A percentile compares a stretch with the other conserved stretches of the same genome.
These are phyloP conservation scores for Heimioporus sp. DNA, from an alignment of 768 basidiomycete genomes.

Conservation along the genomic window DNA sequence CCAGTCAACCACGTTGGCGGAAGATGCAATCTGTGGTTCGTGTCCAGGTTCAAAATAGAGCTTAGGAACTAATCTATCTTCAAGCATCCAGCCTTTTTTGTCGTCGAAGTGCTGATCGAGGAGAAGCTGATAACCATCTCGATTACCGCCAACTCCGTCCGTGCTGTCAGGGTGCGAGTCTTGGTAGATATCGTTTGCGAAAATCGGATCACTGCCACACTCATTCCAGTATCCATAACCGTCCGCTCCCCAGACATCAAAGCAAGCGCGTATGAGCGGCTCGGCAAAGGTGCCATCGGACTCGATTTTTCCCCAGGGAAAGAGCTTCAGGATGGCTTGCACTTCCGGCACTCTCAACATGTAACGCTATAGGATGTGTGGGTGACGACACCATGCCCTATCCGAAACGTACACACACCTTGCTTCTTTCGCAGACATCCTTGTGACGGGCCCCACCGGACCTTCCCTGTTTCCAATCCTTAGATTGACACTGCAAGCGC, in stretches of 20 bases:
- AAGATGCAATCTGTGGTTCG: conserved; percentile 27
- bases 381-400: not conserved
- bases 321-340: conserved; percentile 35
- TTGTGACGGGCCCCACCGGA: conserved; percentile 32
- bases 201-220: conserved; percentile 32
- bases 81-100: conserved; percentile 33
- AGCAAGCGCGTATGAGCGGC: conserved; percentile 34
- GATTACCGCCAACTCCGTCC: conserved; percentile 20
- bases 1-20: conserved; percentile 37
- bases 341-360: conserved; percentile 36
- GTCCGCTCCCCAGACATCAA: conserved; percentile 37
- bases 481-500: conserved; percentile 31
- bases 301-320: conserved; percentile 46
- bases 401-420: conserved; percentile 17
- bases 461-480: conserved; percentile 35
- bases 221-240: conserved; percentile 43
- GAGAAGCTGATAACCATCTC: conserved; percentile 34
- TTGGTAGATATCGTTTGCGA: conserved; percentile 11
- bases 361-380: conserved; percentile 27
- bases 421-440: conserved; percentile 31
- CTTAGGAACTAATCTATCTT: conserved; percentile 29
- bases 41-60: conserved; percentile 27
- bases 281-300: conserved; percentile 39
- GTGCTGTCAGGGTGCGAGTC: not conserved
- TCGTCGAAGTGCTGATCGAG: conserved; percentile 30